These are phyloP conservation scores for Mrakia gelida DNA, from an alignment of 768 basidiomycete genomes.

Conservation along the genomic window DNA sequence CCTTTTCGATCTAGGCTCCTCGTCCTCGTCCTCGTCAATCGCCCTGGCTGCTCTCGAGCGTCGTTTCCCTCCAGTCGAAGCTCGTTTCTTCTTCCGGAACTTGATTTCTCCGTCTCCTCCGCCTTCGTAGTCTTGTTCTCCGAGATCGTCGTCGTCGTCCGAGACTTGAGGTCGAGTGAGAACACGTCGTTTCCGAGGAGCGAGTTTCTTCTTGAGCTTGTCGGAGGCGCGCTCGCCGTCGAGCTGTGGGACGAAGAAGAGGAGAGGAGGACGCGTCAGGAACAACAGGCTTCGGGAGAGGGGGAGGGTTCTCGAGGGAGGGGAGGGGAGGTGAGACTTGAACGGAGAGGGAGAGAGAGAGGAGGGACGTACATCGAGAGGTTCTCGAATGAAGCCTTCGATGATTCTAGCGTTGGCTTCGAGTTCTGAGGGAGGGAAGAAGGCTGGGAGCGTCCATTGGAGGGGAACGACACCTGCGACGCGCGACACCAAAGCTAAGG, in stretches of 20 bases:
- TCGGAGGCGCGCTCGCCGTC: slow-evolving; percentile 66
- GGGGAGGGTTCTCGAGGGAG: neutral
- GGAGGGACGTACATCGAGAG: slow-evolving; percentile 54
- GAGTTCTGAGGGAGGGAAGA: slow-evolving; percentile 63
- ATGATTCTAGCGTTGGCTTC: slow-evolving; percentile 68
- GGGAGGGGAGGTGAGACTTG: neutral
- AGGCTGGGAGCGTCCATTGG: slow-evolving; percentile 76
- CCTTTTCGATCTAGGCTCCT: neutral
- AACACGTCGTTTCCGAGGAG: slow-evolving; percentile 38
- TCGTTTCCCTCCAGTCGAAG: neutral
- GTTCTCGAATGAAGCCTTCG: slow-evolving; percentile 72
- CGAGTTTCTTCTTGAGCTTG: slow-evolving; percentile 65
- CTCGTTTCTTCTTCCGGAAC: neutral
- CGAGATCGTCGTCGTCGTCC: slow-evolving; percentile 8
- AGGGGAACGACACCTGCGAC: neutral
- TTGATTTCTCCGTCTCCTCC: slow-evolving; percentile 20
- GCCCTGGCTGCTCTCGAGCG: neutral
- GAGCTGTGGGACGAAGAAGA: slow-evolving; percentile 43
- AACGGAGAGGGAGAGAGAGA: neutral
- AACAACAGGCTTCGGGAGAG: neutral
- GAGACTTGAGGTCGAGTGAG: neutral
- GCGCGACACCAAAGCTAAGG: too few relatives aligned
- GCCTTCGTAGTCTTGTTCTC: slow-evolving; percentile 42
- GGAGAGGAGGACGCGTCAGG: too few relatives aligned
- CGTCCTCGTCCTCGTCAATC: neutral